Evolutionary conservation across 148 eudicot species (phyloP), one percentile per base, ranked within the genome.

Genomic region (Rheum nobile): DNA sequence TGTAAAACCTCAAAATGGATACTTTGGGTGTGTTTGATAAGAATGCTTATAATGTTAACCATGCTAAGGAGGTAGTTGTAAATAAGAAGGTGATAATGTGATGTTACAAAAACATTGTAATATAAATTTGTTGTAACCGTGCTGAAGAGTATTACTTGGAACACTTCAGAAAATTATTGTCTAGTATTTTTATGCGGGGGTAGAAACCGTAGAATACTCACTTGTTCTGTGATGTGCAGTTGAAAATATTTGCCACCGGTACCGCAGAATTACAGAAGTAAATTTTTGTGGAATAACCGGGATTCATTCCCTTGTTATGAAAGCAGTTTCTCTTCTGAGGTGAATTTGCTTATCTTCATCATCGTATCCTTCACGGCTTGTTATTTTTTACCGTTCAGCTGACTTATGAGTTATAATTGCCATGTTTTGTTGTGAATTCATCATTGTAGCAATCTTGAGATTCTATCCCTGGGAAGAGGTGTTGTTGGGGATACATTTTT

Each of bases 161-260:
- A 35, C 21, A 52, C 59, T 52, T 52, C 0, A 52, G 26, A 21
- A 21, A 6, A 7, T 8, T 54, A 22, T 54, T 22, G 13, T 54
- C 28, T 54, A 19, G 26, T 32, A 37, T 69, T 37, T 19, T 70
- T 21, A 37, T 19, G 72, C 26, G 0, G 47, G 11, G 11, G 61
- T 63, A 32, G 2, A 44, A 35, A 22, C 22, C 8, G 61, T 63
- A 32, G 2, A 44, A 35, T 34, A 32, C 8, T 69, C 21, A 68
- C 13, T 46, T 8, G 12, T n/a, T 72, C 31, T 70, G 3, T 26
- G 63, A 67, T 52, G 75, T 78, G 79, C 83, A 94, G 97, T 94
- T 83, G 98, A 91, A 82, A 93, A 91, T 74, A 88, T 94, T 80
- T 94, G 97, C 79, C 89, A 50, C 35, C 90, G 97, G 0, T 94